Base-by-base conservation (phyloP, 1,284 basidiomycete species). In the Leccinum cinnamomeum region DNA sequence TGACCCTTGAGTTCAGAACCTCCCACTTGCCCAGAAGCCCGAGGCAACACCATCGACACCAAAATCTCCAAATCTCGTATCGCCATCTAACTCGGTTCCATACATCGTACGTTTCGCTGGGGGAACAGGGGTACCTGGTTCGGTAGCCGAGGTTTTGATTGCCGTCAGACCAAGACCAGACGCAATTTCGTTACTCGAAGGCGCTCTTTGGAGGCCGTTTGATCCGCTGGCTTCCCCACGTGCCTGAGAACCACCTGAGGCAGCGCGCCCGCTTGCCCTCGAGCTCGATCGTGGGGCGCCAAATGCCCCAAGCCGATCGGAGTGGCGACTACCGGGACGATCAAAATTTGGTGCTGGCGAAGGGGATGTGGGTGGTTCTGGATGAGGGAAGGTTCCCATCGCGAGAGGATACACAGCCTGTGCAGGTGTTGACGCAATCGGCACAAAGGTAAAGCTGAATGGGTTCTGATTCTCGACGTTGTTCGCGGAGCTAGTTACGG, bases 11-110 rank as follows among this genome's bases (percentile, higher is more conserved):
- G 61, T 23, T 78, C 60, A 82, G 60, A 76, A 80, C 59, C 76
- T 71, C 53, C 80, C 79, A 48, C 76, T 75, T 1, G 80, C 70
- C 87, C 89, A 91, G 70, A 88, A 91, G 16, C 84, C 82, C 61
- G 81, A 82, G 20, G 87, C 88, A 62, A 91, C 84, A 14, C 89
- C 86, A 69, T 89, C 87, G 30, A 90, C 79, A 53, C 90, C 90
- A 72, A 91, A 92, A 75, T 92, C 90, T 5, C 90, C 90, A 71
- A 92, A 92, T 54, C 90, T 83, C 11, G 86, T 88, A 71, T 92
- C 89, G 48, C 78, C 78, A 30, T 90, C 89, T 50, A 91, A 72
- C 73, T 92, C 90, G 0, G 90, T 92, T 5, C 90, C 90, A 73
- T 90, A 92, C 86, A 92, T 90, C 16, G 90, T 92, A 64, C 84